These are phyloP conservation scores for Apodospora peruviana DNA, from an alignment of 495 filamentous ascomycete genomes.

Conservation along the genomic window DNA sequence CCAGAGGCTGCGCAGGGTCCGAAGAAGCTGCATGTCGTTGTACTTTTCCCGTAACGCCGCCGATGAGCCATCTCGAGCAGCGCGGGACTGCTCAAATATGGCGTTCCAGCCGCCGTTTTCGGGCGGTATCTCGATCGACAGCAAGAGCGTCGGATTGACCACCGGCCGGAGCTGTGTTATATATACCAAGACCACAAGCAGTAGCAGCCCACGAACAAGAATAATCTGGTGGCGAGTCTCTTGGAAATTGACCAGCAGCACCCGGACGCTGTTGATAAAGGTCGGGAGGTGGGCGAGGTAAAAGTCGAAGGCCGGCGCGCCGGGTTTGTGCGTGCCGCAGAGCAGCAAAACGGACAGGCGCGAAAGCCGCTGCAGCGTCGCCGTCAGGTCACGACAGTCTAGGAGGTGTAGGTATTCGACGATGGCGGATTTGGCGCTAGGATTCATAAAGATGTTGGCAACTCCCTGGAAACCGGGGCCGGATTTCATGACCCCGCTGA, in stretches of 20 bases:
- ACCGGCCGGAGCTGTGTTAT: conserved; percentile 27
- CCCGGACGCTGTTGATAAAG: conserved; percentile 15
- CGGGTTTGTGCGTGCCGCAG: conserved; percentile 21
- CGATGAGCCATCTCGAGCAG: too few species aligned
- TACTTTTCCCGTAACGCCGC: background rate
- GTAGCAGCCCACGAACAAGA: conserved; percentile 22
- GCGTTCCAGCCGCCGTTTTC: conserved; percentile 13
- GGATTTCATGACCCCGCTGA: conserved; percentile 22
- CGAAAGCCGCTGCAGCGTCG: conserved; percentile 17
- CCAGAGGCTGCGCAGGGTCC: conserved; percentile 23
- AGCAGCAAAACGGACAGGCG: conserved; percentile 15
- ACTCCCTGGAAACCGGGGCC: conserved; percentile 20
- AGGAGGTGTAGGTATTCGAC: conserved; percentile 22
- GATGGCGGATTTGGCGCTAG: conserved; percentile 10
- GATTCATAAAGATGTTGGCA: conserved; percentile 13
- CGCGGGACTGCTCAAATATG: background rate
- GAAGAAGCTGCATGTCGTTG: conserved; percentile 12
- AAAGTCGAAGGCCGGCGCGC: conserved; percentile 20
- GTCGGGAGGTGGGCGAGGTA: conserved; percentile 22
- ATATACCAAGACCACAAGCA: conserved; percentile 22
- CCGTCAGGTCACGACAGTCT: conserved; percentile 11
- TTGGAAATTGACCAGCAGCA: conserved; percentile 15
- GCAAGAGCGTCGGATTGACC: conserved; percentile 15
- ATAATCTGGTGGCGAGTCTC: conserved; percentile 8
- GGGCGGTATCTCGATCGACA: background rate